phyloP scores from a whole-genome alignment of 345 rosid species.

The Triadica sebifera region DNA sequence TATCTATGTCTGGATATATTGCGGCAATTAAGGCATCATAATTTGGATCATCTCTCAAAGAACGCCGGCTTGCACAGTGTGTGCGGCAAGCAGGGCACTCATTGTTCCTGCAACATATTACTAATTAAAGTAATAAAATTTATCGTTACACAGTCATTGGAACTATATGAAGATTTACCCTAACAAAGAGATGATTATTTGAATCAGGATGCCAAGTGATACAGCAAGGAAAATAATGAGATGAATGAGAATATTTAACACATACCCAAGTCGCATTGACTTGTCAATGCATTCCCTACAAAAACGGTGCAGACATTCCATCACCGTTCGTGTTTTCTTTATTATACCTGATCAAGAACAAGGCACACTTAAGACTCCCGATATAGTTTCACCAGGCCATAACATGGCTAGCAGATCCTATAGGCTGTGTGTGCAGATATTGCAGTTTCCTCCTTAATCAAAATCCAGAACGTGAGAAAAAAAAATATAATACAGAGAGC shows the following conservation, averaged over 20 bases:
- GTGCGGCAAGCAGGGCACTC: slow-evolving; percentile 99
- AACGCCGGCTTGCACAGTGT: slow-evolving; percentile 95
- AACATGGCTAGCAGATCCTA: neutral
- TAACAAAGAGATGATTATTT: neutral
- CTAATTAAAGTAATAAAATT: slow-evolving; percentile 16
- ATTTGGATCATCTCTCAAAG: slow-evolving; percentile 89
- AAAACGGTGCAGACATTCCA: slow-evolving; percentile 95
- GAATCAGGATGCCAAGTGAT: slow-evolving; percentile 4
- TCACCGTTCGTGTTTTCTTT: slow-evolving; percentile 89
- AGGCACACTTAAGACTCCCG: slow-evolving; percentile 10
- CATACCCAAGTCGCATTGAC: slow-evolving; percentile 95
- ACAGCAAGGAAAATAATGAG: neutral
- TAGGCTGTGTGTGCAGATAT: neutral
- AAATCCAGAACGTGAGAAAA: neutral
- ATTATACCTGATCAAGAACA: slow-evolving; percentile 62
- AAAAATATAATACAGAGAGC: neutral
- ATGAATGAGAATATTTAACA: neutral
- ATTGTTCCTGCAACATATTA: slow-evolving; percentile 64
- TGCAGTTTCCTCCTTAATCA: neutral
- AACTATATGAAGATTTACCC: slow-evolving; percentile 15
- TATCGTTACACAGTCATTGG: neutral
- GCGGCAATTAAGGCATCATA: slow-evolving; percentile 86
- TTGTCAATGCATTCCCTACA: slow-evolving; percentile 96
- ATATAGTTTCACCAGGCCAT: neutral
- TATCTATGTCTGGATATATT: slow-evolving; percentile 73